Conservation (phyloP, 2,329 filamentous ascomycete species). For the Aspergillus arachidicola region DNA sequence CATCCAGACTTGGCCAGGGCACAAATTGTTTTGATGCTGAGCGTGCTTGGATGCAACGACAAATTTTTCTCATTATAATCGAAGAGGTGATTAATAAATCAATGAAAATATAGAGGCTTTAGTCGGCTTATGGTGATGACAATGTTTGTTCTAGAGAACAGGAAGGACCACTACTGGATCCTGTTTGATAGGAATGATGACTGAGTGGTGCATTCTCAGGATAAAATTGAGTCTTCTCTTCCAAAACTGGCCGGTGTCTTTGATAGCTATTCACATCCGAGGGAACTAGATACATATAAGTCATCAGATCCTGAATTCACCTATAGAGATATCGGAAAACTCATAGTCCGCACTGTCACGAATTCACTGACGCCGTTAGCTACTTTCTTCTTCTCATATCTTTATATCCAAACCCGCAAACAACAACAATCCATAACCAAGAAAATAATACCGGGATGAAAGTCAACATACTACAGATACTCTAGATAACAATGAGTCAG, state of each 20-base stretch:
- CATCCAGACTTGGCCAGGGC: slow-evolving; percentile 27
- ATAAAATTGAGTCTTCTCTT: background rate
- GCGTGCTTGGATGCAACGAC: too few relatives aligned
- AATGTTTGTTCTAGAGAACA: too few relatives aligned
- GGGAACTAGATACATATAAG: too few relatives aligned
- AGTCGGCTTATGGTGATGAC: too few relatives aligned
- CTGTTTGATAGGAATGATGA: background rate
- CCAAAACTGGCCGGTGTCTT: background rate
- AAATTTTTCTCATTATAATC: too few relatives aligned
- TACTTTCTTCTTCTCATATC: background rate
- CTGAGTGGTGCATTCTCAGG: background rate
- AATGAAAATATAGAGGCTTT: too few relatives aligned
- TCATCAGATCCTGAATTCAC: too few relatives aligned
- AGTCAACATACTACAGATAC: too few relatives aligned
- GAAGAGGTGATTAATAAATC: too few relatives aligned
- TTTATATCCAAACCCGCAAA: background rate
- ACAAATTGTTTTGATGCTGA: slow-evolving; percentile 62
- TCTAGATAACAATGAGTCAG: background rate
- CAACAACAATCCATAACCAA: background rate
- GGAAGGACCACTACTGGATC: too few relatives aligned
- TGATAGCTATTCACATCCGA: background rate
- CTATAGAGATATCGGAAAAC: too few relatives aligned
- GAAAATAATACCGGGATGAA: too few relatives aligned
- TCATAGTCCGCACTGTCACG: background rate
- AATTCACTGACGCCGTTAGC: background rate